A percentile compares a stretch with the other conserved stretches of the same genome.
Evolutionary conservation across 495 filamentous ascomycete species (phyloP).

Genomic region (Xylaria intraflava): DNA sequence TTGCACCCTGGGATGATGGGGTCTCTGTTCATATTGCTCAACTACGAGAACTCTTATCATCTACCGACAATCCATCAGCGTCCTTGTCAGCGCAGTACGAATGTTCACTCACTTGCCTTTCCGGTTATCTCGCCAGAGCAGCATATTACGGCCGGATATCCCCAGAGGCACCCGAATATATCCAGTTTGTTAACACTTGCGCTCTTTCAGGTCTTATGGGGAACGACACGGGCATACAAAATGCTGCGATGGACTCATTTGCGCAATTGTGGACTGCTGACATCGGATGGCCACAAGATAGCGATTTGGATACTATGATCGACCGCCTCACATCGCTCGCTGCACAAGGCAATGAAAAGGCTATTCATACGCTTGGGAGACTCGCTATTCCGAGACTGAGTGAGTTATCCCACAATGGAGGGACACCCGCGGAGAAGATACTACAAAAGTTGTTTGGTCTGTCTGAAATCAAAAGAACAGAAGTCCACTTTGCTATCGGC

Average conservation of each 20-base stretch:
- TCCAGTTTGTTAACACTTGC: conserved; percentile 14
- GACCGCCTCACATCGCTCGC: conserved; percentile 57
- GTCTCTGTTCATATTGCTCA: conserved; percentile 12
- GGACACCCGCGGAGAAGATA: conserved; percentile 35
- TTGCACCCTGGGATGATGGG: conserved; percentile 39
- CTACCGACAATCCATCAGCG: conserved; percentile 16
- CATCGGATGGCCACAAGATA: conserved; percentile 21
- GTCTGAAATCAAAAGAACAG: conserved; percentile 75
- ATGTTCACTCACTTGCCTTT: conserved; percentile 21
- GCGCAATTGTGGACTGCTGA: conserved; percentile 67
- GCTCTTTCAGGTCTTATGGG: conserved; percentile 14
- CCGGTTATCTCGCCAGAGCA: conserved; percentile 20
- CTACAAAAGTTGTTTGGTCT: conserved; percentile 60
- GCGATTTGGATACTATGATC: conserved; percentile 35
- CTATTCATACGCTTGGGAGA: conserved; percentile 69
- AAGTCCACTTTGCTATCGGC: conserved; percentile 82
- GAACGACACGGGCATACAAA: conserved; percentile 29
- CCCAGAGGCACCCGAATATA: conserved; percentile 16
- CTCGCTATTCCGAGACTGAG: conserved; percentile 47
- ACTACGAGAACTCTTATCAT: conserved; percentile 14
- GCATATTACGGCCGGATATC: conserved; percentile 16
- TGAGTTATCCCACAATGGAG: conserved; percentile 9
- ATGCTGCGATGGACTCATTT: conserved; percentile 55
- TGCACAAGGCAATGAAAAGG: conserved; percentile 73
- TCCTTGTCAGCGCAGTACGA: conserved; percentile 24